These are phyloP conservation scores for Podosphaera leucotricha DNA, from an alignment of 2,329 filamentous ascomycete genomes.

Conservation along the genomic window DNA sequence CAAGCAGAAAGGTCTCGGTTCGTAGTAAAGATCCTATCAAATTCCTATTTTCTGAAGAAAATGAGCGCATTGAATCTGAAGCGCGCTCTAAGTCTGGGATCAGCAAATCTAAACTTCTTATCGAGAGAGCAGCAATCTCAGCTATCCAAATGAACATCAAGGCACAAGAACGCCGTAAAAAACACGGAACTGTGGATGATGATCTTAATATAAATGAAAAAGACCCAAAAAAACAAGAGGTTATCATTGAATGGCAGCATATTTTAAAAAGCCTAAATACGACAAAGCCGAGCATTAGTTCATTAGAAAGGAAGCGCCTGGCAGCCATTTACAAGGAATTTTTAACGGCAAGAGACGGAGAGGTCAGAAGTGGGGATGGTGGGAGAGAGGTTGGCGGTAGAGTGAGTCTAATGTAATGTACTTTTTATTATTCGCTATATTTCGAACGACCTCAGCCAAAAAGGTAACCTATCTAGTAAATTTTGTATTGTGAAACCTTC, in stretches of 20 bases:
- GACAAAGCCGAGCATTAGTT: conserved; percentile 64
- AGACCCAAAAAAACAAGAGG: conserved; percentile 30
- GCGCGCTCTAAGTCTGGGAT: conserved; percentile 20
- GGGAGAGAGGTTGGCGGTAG: conserved; percentile 80
- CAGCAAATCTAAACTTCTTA: conserved; percentile 31
- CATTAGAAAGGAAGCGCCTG: conserved; percentile 50
- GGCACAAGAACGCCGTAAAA: conserved; percentile 13
- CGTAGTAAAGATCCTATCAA: conserved; percentile 42
- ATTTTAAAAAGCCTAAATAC: conserved; percentile 51
- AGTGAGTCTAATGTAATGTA: conserved; percentile 67
- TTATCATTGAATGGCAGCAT: conserved; percentile 67
- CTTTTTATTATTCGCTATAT: too few relatives aligned
- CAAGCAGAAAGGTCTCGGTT: conserved; percentile 4
- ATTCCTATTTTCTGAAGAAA: conserved; percentile 54
- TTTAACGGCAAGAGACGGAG: conserved; percentile 72
- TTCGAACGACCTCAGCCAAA: too few relatives aligned
- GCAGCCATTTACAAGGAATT: conserved; percentile 78
- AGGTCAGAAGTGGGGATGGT: conserved; percentile 84
- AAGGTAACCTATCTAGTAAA: too few relatives aligned
- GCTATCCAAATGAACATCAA: conserved; percentile 68
- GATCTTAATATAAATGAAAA: conserved; percentile 5
- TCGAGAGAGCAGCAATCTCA: conserved; percentile 55
- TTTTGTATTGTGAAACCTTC: too few relatives aligned
- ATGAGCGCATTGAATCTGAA: conserved; percentile 21
- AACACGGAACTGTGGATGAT: conserved; percentile 6